Base-by-base conservation (phyloP, 208 protist genomes). In the Acanthamoeba triangularis region DNA sequence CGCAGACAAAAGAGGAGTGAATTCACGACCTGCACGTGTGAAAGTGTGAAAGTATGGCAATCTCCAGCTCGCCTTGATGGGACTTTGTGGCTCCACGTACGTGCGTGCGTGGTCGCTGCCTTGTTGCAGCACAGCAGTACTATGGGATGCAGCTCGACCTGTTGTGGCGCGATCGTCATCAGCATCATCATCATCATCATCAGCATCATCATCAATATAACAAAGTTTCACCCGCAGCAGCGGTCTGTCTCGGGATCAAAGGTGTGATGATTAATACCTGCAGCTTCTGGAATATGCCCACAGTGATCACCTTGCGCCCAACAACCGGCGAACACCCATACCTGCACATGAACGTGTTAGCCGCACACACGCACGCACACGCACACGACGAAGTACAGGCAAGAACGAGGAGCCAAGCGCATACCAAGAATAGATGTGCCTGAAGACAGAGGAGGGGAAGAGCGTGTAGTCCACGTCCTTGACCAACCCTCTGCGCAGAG, bases 291-390 rank as follows among this genome's bases (percentile, higher is more conserved):
- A 90, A 90, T 14, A 90, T 67, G n/a, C 52, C 82, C 28, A 67
- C 52, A 8, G 82, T 33, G 82, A 90, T 90, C 25, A 90, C 82
- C 25, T n/a, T 35, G 82, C 82, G 82, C 67, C 23, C 52, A 33
- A 90, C 30, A 25, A 90, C 82, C 41, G 82, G 82, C 20, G 54
- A 67, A 67, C 28, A n/a, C 11, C 82, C 82, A 37, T 90, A 90
- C 74, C 74, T 84, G 74, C 20, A 14, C 41, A 49, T 28, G 74
- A 47, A 84, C 16, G 74, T 25, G 30, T 84, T 37, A 37, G 23
- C 20, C n/a, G 3, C 30, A 2, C 20, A 37, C 10, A 10, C 16
- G 16, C 37, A 41, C 37, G 37, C 37, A 41, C 37, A 41, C 37
- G 37, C 37, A 41, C 37, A 54, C 49, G 6, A 18, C 6, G 49